These are phyloP conservation scores for Syzygium malaccense DNA, from an alignment of 441 rosid species.

Conservation along the genomic window DNA sequence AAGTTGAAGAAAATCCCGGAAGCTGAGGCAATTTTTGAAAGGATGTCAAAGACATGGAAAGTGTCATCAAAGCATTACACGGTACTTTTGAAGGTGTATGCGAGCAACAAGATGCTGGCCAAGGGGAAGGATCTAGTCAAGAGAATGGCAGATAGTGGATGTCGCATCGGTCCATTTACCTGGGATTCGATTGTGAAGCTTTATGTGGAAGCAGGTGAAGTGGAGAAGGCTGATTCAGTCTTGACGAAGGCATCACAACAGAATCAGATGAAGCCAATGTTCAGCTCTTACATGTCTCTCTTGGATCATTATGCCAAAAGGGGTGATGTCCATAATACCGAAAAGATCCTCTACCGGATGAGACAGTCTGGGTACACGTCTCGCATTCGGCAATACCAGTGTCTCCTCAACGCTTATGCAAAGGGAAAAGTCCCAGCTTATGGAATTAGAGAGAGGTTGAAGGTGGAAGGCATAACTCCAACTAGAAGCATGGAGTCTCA, in stretches of 20 bases:
- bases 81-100: conserved; percentile 8
- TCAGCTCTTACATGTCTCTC: conserved; percentile 3
- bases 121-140: conserved; percentile 20
- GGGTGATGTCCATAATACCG: conserved; percentile 18
- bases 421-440: conserved; percentile 16
- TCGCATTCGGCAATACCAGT: not conserved
- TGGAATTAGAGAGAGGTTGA: conserved; percentile 7
- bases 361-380: not conserved
- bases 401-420: conserved; percentile 13
- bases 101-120: conserved; percentile 5
- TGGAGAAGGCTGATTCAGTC: conserved; percentile 13
- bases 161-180: not conserved
- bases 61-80: conserved; percentile 1
- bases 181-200: conserved; percentile 14
- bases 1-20: conserved; percentile 20
- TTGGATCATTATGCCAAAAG: conserved; percentile 14
- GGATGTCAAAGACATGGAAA: conserved; percentile 10
- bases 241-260: not conserved
- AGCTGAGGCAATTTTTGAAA: conserved; percentile 23
- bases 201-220: conserved; percentile 15
- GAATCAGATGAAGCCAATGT: conserved; percentile 2
- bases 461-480: not conserved
- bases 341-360: conserved; percentile 11
- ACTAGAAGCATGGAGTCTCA: not conserved
- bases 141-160: conserved; percentile 12